Base-by-base conservation (phyloP, 495 filamentous ascomycete species). In the Xylaria longipes region DNA sequence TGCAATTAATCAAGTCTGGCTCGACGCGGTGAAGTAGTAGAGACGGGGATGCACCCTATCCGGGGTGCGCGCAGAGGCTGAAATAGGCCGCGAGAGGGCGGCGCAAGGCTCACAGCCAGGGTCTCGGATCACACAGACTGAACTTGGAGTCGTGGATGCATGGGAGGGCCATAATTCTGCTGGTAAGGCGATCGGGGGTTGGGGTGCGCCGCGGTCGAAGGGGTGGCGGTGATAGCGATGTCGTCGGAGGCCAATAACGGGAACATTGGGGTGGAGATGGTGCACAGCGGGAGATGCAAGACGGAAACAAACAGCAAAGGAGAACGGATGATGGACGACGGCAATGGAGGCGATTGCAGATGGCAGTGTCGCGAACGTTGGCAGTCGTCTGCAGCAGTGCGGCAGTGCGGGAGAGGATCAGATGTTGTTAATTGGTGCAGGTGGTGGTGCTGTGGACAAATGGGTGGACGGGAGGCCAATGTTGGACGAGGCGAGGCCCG, bases 41-140 rank as follows among this genome's bases (percentile, higher is more conserved):
- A n/a, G 50, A 37, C 35, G 46, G 37, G 72, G 31, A 66, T 54
- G 62, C 69, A 70, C 70, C 73, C 66, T 52, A 65, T 73, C 70
- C 56, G 68, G 70, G 35, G 66, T 71, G 73, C 76, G 72, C 74
- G 74, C 71, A 71, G 67, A 57, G 37, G 68, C 43, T 56, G 68
- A n/a, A n/a, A 60, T 48, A 33, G 72, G 70, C 74, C 68, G 75
- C 50, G 71, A 60, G 74, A 31, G 63, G 65, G 64, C 46, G 74
- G 69, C 72, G 74, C 75, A 74, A 68, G 76, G 74, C 74, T 78
- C 78, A 75, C 76, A 76, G 74, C 69, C 74, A 62, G 35, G 76
- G 65, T 71, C 58, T 66, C 64, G 74, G 74, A 76, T 79, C 78
- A 79, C 78, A 79, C 78, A 72, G 73, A 79, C 70, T 79, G 72